Conservation (phyloP, 179 eudicot genomes). For the Vitellaria paradoxa region DNA sequence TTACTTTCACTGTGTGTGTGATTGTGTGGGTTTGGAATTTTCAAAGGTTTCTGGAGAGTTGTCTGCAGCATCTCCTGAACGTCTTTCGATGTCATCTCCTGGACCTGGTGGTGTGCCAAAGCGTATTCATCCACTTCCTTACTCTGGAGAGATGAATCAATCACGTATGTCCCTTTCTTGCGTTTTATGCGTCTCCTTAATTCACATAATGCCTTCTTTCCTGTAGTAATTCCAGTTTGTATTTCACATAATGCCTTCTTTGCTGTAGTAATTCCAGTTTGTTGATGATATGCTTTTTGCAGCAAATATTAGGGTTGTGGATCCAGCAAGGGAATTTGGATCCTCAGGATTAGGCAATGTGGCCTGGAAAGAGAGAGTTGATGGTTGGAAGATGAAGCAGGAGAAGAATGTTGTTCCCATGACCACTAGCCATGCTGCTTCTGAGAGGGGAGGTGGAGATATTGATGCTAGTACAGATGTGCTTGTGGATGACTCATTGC, state of each 20-base stretch:
- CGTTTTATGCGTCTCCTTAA: neutral
- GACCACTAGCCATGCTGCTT: slow-evolving; percentile 63
- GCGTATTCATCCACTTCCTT: slow-evolving; percentile 29
- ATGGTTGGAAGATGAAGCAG: slow-evolving; percentile 93
- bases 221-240: no score
- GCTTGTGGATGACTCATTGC: slow-evolving; percentile 52
- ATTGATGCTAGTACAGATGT: slow-evolving; percentile 76
- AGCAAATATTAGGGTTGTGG: slow-evolving; percentile 86
- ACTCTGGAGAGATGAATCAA: slow-evolving; percentile 22
- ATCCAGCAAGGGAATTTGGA: slow-evolving; percentile 91
- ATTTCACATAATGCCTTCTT: no score
- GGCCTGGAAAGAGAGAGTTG: slow-evolving; percentile 99
- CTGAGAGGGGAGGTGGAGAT: slow-evolving; percentile 73
- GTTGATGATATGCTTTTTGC: slow-evolving; percentile 17
- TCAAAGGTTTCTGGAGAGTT: slow-evolving; percentile 83
- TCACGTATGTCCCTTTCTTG: slow-evolving; percentile 24
- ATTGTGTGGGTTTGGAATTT: no score
- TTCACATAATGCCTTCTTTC: neutral
- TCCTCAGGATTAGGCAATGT: slow-evolving; percentile 90
- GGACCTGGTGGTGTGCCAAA: slow-evolving; percentile 46
- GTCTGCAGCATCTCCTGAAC: slow-evolving; percentile 77
- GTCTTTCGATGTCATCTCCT: slow-evolving; percentile 65
- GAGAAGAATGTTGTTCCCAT: slow-evolving; percentile 57
- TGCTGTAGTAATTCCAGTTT: neutral
- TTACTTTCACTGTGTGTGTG: no score